Conservation (phyloP, 257 asterid genomes). For the Plectranthus barbatus region DNA sequence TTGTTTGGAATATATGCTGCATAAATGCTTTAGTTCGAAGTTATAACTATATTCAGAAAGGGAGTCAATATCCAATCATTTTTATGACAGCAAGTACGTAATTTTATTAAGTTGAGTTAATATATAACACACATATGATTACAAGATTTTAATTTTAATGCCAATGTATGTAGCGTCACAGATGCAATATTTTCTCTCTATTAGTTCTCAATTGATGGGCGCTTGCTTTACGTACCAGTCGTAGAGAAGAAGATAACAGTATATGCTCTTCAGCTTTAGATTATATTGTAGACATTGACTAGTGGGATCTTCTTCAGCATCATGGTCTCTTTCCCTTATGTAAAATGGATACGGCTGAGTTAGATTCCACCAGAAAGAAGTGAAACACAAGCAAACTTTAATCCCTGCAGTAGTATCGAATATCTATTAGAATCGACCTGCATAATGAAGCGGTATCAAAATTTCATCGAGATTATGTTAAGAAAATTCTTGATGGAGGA, state of each 20-base stretch:
- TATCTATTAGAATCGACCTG: too few relatives aligned
- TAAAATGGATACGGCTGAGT: neutral
- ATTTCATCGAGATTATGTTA: neutral
- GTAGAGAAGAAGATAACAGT: conserved; percentile 38
- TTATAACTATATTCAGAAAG: conserved; percentile 31
- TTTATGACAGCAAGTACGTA: conserved; percentile 16
- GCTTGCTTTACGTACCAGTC: conserved; percentile 34
- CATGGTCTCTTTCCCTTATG: neutral
- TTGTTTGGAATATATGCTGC: conserved; percentile 12
- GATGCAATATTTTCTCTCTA: conserved; percentile 16
- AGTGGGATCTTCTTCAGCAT: conserved; percentile 1
- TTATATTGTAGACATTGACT: neutral
- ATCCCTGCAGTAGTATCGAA: neutral
- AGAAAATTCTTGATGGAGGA: neutral
- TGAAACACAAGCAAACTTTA: conserved; percentile 27
- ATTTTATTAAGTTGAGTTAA: conserved; percentile 10
- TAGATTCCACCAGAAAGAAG: conserved; percentile 32
- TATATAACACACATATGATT: conserved; percentile 3
- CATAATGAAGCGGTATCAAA: neutral
- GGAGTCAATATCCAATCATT: conserved; percentile 27
- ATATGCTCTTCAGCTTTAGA: too few relatives aligned
- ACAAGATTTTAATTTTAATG: conserved; percentile 15
- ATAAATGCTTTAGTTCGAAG: conserved; percentile 40
- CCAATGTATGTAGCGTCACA: neutral
- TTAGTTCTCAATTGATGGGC: conserved; percentile 37